phyloP scores from a whole-genome alignment of 2,329 filamentous ascomycete genomes.

The Phaeosphaeriaceae sp. region DNA sequence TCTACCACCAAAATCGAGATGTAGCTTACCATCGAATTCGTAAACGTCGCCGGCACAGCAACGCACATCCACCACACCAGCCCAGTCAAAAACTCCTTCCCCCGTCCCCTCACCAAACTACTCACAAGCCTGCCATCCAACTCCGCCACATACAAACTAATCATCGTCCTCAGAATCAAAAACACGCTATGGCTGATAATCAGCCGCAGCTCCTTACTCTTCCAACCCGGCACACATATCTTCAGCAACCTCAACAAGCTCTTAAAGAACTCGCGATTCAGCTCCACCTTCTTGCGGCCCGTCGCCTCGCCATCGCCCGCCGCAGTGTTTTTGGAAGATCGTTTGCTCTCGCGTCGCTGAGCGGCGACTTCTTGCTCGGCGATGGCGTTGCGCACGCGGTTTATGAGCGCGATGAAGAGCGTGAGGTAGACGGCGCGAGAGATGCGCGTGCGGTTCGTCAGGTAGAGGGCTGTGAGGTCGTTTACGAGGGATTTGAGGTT shows the following conservation, averaged over 20 bases:
- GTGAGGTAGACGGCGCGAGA: conserved; percentile 52
- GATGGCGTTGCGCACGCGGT: conserved; percentile 90
- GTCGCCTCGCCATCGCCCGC: conserved; percentile 49
- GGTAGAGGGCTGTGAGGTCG: conserved; percentile 48
- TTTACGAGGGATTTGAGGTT: conserved; percentile 46
- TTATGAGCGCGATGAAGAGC: conserved; percentile 56
- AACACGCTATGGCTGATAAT: conserved; percentile 93
- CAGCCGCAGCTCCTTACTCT: conserved; percentile 84
- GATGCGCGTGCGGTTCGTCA: conserved; percentile 49
- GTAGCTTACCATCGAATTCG: conserved; percentile 88
- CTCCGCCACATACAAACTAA: conserved; percentile 94
- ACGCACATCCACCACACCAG: conserved; percentile 99
- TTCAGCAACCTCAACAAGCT: conserved; percentile 78
- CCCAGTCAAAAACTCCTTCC: conserved; percentile 84
- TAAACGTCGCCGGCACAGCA: conserved; percentile 94
- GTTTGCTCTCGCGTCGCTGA: conserved; percentile 65
- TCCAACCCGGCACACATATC: conserved; percentile 91
- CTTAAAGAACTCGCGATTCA: conserved; percentile 86
- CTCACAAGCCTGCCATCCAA: conserved; percentile 94
- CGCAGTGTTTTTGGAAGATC: conserved; percentile 45
- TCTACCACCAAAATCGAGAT: too few relatives aligned
- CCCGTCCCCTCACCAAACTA: conserved; percentile 87
- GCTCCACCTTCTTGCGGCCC: conserved; percentile 79
- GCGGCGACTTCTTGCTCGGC: conserved; percentile 90
- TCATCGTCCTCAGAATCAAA: conserved; percentile 84